Conservation (phyloP, 495 filamentous ascomycete species). For the Podospora bellae-mahoneyi region DNA sequence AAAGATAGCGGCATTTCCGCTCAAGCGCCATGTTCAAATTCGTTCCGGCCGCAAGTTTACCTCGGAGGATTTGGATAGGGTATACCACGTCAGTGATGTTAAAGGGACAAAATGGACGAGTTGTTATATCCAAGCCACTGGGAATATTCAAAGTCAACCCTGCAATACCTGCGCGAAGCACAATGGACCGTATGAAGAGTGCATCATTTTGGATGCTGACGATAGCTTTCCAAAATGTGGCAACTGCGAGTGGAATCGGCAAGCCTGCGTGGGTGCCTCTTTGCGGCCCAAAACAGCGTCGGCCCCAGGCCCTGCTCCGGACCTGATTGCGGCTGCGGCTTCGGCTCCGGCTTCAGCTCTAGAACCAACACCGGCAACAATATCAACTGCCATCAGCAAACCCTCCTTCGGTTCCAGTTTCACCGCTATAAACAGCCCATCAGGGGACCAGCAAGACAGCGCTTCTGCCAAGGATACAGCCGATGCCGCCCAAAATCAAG, state of each 20-base stretch:
- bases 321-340: too few species aligned
- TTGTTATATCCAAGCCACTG: slow-evolving; percentile 34
- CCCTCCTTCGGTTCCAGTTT: slow-evolving; percentile 19
- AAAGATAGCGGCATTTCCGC: slow-evolving; percentile 9
- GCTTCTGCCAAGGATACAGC: background rate
- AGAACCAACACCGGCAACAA: background rate
- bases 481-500: background rate
- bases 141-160: slow-evolving; percentile 23
- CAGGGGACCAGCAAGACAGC: background rate
- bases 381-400: background rate
- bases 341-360: background rate
- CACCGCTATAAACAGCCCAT: slow-evolving; percentile 26
- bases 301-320: background rate
- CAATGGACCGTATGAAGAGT: slow-evolving; percentile 26
- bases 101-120: slow-evolving; percentile 32
- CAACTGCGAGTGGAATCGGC: slow-evolving; percentile 36
- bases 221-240: slow-evolving; percentile 31
- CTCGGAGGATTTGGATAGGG: slow-evolving; percentile 21
- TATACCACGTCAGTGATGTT: slow-evolving; percentile 28
- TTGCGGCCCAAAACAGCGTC: slow-evolving; percentile 1
- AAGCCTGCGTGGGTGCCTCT: slow-evolving; percentile 22
- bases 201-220: slow-evolving; percentile 24
- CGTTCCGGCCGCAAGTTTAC: slow-evolving; percentile 30
- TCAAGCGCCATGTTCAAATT: slow-evolving; percentile 29
- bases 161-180: slow-evolving; percentile 26